Evolutionary conservation across 176 grass and related monocot species (phyloP), one percentile per base, ranked within the genome.

Genomic region (Oryza australiensis): DNA sequence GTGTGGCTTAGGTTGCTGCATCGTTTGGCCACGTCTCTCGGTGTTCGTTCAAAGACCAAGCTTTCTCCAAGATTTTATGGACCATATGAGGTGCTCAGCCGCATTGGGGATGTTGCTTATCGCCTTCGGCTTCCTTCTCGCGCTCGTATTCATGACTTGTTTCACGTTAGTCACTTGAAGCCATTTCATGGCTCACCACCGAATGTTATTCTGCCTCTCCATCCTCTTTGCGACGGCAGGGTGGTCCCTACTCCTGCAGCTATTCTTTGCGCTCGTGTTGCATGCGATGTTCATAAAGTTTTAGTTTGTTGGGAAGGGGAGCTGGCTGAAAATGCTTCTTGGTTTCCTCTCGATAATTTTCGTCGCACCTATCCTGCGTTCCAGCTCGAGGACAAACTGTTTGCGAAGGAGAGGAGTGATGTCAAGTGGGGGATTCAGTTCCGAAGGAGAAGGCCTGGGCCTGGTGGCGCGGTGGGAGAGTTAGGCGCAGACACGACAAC

Each of bases 231-330:
- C 5, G 3, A 55, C 7, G 16, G 49, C 0, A 1, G 5, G 0
- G 18, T 55, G 4, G 3, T 20, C 5, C 49, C 49, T 55, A 0
- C 0, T 0, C 14, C 49, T 4, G 2, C 4, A 0, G 5, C 3
- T 20, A 16, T 55, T 16, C 1, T 55, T 6, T 16, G 3, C 4
- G 18, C 49, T 1, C 16, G 16, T 2, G 2, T 55, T 10, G 3
- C 12, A 4, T 1, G 0, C 0, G 49, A 3, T 1, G 3, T 18
- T 5, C 18, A n/a, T n/a, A n/a, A n/a, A n/a, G n/a, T n/a, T n/a
- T n/a, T n/a, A n/a, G n/a, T n/a, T n/a, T n/a, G n/a, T n/a, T n/a
- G n/a, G n/a, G n/a, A n/a, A n/a, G n/a, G n/a, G n/a, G n/a, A 20
- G 6, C 1, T 3, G 3, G 3, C 49, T 0, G 5, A 15, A 0